These are phyloP conservation scores for Alternaria dauci DNA, from an alignment of 2,329 filamentous ascomycete species.

Conservation along the genomic window DNA sequence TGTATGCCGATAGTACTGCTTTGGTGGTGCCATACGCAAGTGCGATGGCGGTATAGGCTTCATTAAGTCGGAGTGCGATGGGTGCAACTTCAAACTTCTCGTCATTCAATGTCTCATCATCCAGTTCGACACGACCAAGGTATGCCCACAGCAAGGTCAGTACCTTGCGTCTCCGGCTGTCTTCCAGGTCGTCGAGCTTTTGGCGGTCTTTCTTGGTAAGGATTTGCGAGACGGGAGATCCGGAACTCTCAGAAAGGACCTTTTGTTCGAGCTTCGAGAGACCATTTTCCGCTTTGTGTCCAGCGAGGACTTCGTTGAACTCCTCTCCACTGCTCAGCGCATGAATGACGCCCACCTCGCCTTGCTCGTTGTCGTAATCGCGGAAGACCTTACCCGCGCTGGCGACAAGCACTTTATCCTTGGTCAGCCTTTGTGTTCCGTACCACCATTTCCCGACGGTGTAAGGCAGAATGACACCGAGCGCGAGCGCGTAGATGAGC, in stretches of 20 bases:
- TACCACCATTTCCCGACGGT: slow-evolving; percentile 99
- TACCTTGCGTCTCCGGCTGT: slow-evolving; percentile 81
- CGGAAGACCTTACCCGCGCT: slow-evolving; percentile 95
- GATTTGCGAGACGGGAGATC: slow-evolving; percentile 62
- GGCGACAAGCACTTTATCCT: slow-evolving; percentile 90
- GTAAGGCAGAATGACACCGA: slow-evolving; percentile 91
- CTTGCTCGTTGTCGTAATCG: slow-evolving; percentile 86
- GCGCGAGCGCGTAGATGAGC: slow-evolving; percentile 83
- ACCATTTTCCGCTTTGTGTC: slow-evolving; percentile 79
- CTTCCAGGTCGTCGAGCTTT: slow-evolving; percentile 81
- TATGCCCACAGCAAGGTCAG: slow-evolving; percentile 95
- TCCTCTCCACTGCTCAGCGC: slow-evolving; percentile 88
- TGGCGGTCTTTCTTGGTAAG: slow-evolving; percentile 77
- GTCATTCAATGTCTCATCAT: slow-evolving; percentile 77
- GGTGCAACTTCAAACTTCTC: slow-evolving; percentile 91
- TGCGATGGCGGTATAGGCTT: slow-evolving; percentile 85
- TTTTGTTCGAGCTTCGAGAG: slow-evolving; percentile 85
- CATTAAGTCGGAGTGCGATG: slow-evolving; percentile 83
- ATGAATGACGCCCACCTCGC: slow-evolving; percentile 79
- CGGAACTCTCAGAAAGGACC: slow-evolving; percentile 70
- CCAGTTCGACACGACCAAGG: slow-evolving; percentile 84
- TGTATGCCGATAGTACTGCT: slow-evolving; percentile 83
- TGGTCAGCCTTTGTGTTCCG: slow-evolving; percentile 89
- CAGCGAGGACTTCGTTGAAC: slow-evolving; percentile 77
- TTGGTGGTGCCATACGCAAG: slow-evolving; percentile 85